Evolutionary conservation across 2,329 filamentous ascomycete genomes (phyloP).

Genomic region (Clonostachys rosea): DNA sequence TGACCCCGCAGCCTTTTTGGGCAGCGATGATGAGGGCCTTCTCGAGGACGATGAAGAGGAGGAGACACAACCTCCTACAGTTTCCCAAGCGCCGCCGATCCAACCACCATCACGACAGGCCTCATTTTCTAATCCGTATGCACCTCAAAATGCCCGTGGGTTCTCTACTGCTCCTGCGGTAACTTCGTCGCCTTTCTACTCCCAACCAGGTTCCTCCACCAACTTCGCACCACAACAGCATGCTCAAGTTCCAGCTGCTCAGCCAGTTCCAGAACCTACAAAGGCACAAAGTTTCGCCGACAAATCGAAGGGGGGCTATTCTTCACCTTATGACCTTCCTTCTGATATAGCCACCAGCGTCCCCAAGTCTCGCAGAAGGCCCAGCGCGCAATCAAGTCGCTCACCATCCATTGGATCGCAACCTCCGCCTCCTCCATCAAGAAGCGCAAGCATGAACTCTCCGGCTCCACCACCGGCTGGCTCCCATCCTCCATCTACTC

Average conservation of each 20-base stretch:
- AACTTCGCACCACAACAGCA: conserved; percentile 19
- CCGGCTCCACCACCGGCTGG: conserved; percentile 15
- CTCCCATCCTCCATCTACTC: conserved; percentile 25
- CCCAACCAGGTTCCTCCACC: background rate
- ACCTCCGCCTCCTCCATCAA: conserved; percentile 38
- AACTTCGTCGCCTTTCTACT: background rate
- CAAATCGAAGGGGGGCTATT: conserved; percentile 87
- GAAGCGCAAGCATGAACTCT: conserved; percentile 56
- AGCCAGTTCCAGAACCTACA: conserved; percentile 35
- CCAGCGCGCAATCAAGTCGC: conserved; percentile 51
- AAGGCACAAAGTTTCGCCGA: conserved; percentile 82
- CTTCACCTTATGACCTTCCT: conserved; percentile 91
- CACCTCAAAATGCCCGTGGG: conserved; percentile 1
- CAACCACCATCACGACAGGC: background rate
- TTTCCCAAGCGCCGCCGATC: too few species aligned
- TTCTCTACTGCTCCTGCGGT: background rate
- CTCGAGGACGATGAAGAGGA: conserved; percentile 60
- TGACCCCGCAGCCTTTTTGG: conserved; percentile 63
- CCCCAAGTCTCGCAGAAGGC: conserved; percentile 64
- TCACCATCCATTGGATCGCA: conserved; percentile 35
- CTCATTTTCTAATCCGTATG: conserved; percentile 4
- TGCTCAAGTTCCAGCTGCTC: conserved; percentile 20
- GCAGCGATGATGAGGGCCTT: conserved; percentile 83
- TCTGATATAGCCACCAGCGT: conserved; percentile 61
- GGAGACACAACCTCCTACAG: background rate